Evolutionary conservation across 2,329 filamentous ascomycete genomes (phyloP).

Genomic region (Colletotrichum musicola): DNA sequence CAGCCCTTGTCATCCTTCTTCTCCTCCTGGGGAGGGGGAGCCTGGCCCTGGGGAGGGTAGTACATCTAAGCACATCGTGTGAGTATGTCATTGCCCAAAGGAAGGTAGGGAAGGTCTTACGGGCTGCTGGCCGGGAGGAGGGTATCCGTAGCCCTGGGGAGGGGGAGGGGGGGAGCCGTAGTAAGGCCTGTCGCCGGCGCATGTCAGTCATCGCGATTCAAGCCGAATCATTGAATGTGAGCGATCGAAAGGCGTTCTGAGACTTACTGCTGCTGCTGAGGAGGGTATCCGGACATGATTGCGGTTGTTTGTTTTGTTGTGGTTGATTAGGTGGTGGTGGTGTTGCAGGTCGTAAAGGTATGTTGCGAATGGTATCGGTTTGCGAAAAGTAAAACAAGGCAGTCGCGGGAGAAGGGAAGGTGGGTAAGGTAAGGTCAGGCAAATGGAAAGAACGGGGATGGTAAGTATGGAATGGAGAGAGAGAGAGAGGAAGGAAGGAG

Average conservation of each 20-base stretch:
- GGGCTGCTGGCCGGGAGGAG: conserved; percentile 40
- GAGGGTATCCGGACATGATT: conserved; percentile 53
- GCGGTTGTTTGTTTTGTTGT: conserved; percentile 27
- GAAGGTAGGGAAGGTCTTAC: conserved; percentile 17
- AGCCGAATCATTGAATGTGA: background rate
- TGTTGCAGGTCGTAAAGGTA: conserved; percentile 19
- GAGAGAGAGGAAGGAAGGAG: background rate
- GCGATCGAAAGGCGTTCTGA: background rate
- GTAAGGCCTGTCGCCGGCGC: conserved; percentile 32
- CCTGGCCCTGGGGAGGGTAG: conserved; percentile 47
- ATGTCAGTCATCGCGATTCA: conserved; percentile 15
- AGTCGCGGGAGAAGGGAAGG: conserved; percentile 19
- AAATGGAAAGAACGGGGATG: conserved; percentile 26
- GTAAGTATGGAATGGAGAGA: background rate
- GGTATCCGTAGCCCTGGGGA: conserved; percentile 42
- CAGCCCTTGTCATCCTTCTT: conserved; percentile 58
- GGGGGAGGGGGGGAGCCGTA: conserved; percentile 40
- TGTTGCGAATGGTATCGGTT: conserved; percentile 11
- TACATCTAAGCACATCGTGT: conserved; percentile 39
- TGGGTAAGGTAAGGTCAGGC: conserved; percentile 19
- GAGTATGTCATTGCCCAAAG: background rate
- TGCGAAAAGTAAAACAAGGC: conserved; percentile 8
- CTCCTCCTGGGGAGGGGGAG: conserved; percentile 50
- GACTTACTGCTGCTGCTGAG: conserved; percentile 33
- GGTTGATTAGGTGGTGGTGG: background rate